phyloP scores from a whole-genome alignment of 2,329 filamentous ascomycete genomes.

The Elsinoe batatas region DNA sequence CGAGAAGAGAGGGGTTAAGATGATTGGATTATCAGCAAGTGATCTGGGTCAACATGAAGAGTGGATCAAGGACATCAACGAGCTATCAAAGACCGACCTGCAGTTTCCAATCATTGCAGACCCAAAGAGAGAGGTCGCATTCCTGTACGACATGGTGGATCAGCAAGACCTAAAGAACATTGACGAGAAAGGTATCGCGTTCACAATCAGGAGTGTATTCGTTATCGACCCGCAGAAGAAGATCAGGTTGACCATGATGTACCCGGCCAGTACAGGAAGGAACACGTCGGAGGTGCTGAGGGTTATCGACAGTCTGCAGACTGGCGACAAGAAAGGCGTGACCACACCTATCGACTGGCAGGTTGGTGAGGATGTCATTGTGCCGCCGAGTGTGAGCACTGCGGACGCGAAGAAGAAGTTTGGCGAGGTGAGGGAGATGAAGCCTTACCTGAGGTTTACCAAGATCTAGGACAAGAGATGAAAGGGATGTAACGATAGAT shows the following conservation, averaged over 20 bases:
- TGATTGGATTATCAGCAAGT: slow-evolving; percentile 80
- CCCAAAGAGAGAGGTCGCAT: slow-evolving; percentile 39
- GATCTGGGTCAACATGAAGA: slow-evolving; percentile 70
- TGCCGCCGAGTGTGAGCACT: slow-evolving; percentile 71
- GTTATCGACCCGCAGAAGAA: slow-evolving; percentile 90
- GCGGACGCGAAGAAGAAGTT: slow-evolving; percentile 83
- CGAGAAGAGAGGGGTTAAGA: slow-evolving; percentile 74
- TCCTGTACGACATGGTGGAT: slow-evolving; percentile 39
- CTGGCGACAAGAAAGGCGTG: slow-evolving; percentile 75
- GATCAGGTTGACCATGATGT: slow-evolving; percentile 84
- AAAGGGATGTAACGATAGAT: not conserved
- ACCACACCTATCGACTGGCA: slow-evolving; percentile 48
- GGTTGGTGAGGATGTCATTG: slow-evolving; percentile 82
- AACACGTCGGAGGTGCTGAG: slow-evolving; percentile 49
- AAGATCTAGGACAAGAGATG: slow-evolving; percentile 22
- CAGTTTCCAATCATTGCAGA: slow-evolving; percentile 43
- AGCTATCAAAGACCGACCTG: slow-evolving; percentile 35
- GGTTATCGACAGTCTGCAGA: slow-evolving; percentile 50
- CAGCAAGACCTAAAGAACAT: slow-evolving; percentile 28
- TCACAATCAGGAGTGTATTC: slow-evolving; percentile 92
- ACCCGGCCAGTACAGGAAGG: slow-evolving; percentile 76
- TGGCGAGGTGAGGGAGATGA: slow-evolving; percentile 56
- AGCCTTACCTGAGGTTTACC: slow-evolving; percentile 65
- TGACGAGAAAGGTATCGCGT: slow-evolving; percentile 51
- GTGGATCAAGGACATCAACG: slow-evolving; percentile 73